Evolutionary conservation across 2,329 filamentous ascomycete genomes (phyloP), one percentile per base, ranked within the genome.

Genomic region (Exophiala sp.): DNA sequence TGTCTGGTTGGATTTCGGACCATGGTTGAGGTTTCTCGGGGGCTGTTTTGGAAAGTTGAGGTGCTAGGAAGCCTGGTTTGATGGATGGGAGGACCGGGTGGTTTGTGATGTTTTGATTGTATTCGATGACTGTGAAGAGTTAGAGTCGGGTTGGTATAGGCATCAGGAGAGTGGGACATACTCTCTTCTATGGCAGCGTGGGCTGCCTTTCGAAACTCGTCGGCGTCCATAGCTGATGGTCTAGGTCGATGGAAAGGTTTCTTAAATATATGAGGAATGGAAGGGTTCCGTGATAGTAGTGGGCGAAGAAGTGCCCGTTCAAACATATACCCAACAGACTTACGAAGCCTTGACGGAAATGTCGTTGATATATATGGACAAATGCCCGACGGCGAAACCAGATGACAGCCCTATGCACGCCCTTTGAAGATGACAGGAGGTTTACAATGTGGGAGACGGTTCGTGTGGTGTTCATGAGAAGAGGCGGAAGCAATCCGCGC

Each of bases 111-210:
- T 78, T 87, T 58, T 91, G 84, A 68, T 94, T 92, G 76, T 96
- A 96, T 50, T 84, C 78, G 66, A 89, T 84, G 66, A 96, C 89
- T 94, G 65, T 10, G 36, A 20, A 20, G 14, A 6, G 18, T 42
- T 33, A 18, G n/a, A 46, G n/a, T 46, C 54, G 65, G 57, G 43
- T 50, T 43, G 20, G 14, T 43, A 47, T 3, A 12, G 41, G 35
- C 38, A 44, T 11, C 54, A 45, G 49, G 40, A 40, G 39, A 35
- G 38, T 8, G 39, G 1, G 16, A 47, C 84, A 67, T 73, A 91
- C 89, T 95, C 55, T 95, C 88, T 62, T 95, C 88, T 67, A 95
- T 84, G 56, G 87, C 86, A 53, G 85, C 81, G 60, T 89, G 82
- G 41, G 89, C 91, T 59, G 89, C 89, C 57, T 83, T 75, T 60